phyloP scores from a whole-genome alignment of 2,329 filamentous ascomycete genomes.

The Sarocladium strictum region DNA sequence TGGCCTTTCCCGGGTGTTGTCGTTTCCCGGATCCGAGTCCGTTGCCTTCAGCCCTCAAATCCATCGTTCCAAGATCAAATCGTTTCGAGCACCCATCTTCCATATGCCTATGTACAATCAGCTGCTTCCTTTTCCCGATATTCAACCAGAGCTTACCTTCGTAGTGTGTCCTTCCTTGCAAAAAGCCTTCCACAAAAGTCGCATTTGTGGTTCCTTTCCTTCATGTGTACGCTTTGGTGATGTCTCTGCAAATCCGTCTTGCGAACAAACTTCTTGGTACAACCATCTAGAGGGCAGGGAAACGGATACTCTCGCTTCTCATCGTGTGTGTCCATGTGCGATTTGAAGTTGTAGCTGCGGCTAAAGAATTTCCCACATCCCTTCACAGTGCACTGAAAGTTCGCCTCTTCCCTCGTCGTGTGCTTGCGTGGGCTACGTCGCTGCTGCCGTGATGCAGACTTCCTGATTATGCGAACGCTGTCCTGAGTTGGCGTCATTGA shows the following conservation, averaged over 20 bases:
- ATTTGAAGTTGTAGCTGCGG: conserved; percentile 79
- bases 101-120: conserved; percentile 52
- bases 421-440: conserved; percentile 35
- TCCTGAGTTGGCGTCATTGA: neutral
- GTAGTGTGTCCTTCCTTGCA: conserved; percentile 75
- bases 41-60: conserved; percentile 30
- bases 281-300: conserved; percentile 58
- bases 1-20: conserved; percentile 10
- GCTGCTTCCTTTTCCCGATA: neutral
- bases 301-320: conserved; percentile 66
- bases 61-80: conserved; percentile 50
- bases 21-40: conserved; percentile 16
- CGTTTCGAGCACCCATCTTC: conserved; percentile 70
- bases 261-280: conserved; percentile 71
- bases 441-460: neutral
- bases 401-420: conserved; percentile 64
- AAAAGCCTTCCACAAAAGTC: conserved; percentile 66
- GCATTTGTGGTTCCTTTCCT: conserved; percentile 64
- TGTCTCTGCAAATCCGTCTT: conserved; percentile 70
- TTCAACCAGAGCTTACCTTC: conserved; percentile 49
- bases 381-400: conserved; percentile 60
- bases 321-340: conserved; percentile 80
- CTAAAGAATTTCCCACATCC: conserved; percentile 76
- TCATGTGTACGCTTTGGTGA: conserved; percentile 65
- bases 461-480: conserved; percentile 2